These are phyloP conservation scores for Karstenula rhodostoma DNA, from an alignment of 2,329 filamentous ascomycete species.

Conservation along the genomic window DNA sequence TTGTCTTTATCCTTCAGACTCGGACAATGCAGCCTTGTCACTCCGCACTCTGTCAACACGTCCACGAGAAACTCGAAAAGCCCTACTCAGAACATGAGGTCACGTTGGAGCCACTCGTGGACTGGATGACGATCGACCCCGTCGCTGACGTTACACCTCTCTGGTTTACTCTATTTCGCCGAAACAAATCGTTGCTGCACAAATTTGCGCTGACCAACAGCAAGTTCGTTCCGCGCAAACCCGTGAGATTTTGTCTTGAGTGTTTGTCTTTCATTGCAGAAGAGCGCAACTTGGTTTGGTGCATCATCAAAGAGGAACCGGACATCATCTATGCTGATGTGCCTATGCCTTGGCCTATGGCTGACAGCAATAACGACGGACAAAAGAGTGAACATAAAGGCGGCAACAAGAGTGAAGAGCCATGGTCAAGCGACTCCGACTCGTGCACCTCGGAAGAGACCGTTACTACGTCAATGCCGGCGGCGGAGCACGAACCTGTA, in stretches of 20 bases:
- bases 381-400: not conserved
- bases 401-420: not conserved
- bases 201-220: not conserved
- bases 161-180: slow-evolving; percentile 16
- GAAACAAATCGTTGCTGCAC: slow-evolving; percentile 9
- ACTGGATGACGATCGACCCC: slow-evolving; percentile 14
- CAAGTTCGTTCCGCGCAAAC: slow-evolving; percentile 1
- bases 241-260: slow-evolving; percentile 15
- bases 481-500: not conserved
- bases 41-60: slow-evolving; percentile 2
- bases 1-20: not conserved
- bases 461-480: not conserved
- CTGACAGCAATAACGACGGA: not conserved
- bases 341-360: not conserved
- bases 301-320: slow-evolving; percentile 3
- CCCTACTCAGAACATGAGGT: not conserved
- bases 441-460: not conserved
- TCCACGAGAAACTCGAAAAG: not conserved
- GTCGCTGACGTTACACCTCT: not conserved
- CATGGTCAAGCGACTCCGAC: not conserved
- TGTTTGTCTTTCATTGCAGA: slow-evolving; percentile 21
- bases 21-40: not conserved
- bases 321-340: not conserved
- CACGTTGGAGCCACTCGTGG: slow-evolving; percentile 15
- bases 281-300: slow-evolving; percentile 13